Conservation (phyloP, 495 filamentous ascomycete species). For the Penicillium robsamsonii region DNA sequence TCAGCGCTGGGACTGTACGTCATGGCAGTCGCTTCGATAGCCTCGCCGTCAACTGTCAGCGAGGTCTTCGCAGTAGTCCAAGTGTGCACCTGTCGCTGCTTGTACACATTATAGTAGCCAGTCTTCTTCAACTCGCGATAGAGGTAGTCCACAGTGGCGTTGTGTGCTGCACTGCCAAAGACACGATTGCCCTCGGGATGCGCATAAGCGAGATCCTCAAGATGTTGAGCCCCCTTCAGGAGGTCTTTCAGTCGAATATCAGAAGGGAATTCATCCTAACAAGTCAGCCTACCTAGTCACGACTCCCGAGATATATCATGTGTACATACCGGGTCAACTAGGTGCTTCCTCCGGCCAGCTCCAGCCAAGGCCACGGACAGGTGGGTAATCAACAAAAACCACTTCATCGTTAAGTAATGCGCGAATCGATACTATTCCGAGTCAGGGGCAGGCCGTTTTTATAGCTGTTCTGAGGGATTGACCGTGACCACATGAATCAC, state of each 20-base stretch:
- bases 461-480: background rate
- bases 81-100: slow-evolving; percentile 53
- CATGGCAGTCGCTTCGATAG: slow-evolving; percentile 32
- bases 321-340: slow-evolving; percentile 17
- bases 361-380: slow-evolving; percentile 14
- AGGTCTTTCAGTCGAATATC: slow-evolving; percentile 31
- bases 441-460: background rate
- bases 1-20: slow-evolving; percentile 51
- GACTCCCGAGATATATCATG: background rate
- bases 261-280: slow-evolving; percentile 14
- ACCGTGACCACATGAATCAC: background rate
- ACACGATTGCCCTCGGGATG: slow-evolving; percentile 52
- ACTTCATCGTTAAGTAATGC: slow-evolving; percentile 17
- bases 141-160: slow-evolving; percentile 62
- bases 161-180: slow-evolving; percentile 60
- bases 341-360: slow-evolving; percentile 9
- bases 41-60: slow-evolving; percentile 29
- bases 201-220: slow-evolving; percentile 48
- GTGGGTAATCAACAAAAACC: slow-evolving; percentile 4
- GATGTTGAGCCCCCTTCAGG: slow-evolving; percentile 35
- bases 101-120: slow-evolving; percentile 59
- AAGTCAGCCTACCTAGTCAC: background rate
- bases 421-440: background rate
- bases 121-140: slow-evolving; percentile 48
- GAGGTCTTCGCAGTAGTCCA: slow-evolving; percentile 32